Percentiles rank a stretch among this genome's conserved stretches.
Evolutionary conservation across 2,329 filamentous ascomycete species (phyloP).

Genomic region (Colletotrichum zoysiae): DNA sequence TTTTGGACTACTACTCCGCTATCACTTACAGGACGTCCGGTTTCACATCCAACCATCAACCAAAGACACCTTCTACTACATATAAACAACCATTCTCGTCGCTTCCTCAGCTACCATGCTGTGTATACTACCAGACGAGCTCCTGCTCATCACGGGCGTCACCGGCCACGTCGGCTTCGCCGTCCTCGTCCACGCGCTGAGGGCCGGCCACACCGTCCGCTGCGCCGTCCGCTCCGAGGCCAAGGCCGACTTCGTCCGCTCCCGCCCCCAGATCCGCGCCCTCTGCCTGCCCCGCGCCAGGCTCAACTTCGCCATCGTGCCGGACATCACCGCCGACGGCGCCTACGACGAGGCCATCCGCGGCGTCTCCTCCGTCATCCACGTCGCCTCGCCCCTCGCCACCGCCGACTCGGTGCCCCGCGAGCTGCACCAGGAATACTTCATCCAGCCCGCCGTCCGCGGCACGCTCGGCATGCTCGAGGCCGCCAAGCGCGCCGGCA

Average conservation of each 20-base stretch:
- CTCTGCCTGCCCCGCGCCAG: constrained; percentile 41
- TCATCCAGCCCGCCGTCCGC: constrained; percentile 68
- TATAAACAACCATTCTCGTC: background rate
- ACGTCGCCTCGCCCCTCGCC: constrained; percentile 48
- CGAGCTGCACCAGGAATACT: constrained; percentile 62
- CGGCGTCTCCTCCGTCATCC: constrained; percentile 54
- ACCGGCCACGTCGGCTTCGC: constrained; percentile 51
- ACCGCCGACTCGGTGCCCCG: constrained; percentile 69
- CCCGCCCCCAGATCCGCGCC: constrained; percentile 34
- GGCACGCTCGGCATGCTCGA: constrained; percentile 64
- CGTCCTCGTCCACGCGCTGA: constrained; percentile 46
- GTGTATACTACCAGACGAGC: constrained; percentile 38
- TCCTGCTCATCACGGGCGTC: constrained; percentile 48
- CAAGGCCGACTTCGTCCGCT: constrained; percentile 39
- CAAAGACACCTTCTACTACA: background rate
- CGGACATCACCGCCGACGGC: constrained; percentile 52
- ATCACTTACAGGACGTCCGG: constrained; percentile 5
- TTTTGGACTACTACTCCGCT: background rate
- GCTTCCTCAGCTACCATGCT: constrained; percentile 19
- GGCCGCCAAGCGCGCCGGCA: constrained; percentile 55
- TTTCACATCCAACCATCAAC: background rate
- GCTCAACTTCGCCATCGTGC: constrained; percentile 50
- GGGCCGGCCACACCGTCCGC: constrained; percentile 48
- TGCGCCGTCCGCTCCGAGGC: constrained; percentile 48
- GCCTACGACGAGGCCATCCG: constrained; percentile 59